Percentiles rank a stretch among this genome's conserved stretches.
Evolutionary conservation across 257 asterid genomes (phyloP).

Genomic region (Capsicum baccatum): DNA sequence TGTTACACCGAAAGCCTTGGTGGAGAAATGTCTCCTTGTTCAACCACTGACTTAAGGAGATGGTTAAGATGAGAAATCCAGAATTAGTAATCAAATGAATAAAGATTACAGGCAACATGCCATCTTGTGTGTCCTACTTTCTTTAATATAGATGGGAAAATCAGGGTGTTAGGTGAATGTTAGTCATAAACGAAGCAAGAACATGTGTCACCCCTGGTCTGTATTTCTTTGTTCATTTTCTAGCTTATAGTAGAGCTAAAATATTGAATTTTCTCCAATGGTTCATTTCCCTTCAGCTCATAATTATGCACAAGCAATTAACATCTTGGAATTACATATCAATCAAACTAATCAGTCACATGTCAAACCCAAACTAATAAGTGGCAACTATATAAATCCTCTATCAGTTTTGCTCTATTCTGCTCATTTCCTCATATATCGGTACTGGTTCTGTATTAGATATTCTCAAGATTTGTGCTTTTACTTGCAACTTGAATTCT

Average conservation of each 20-base stretch:
- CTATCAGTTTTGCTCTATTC: background rate
- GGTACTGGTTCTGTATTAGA: background rate
- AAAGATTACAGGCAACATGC: background rate
- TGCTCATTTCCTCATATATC: background rate
- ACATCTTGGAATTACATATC: background rate
- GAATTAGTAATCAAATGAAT: slow-evolving; percentile 15
- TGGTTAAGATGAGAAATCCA: slow-evolving; percentile 65
- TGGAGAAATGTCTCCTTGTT: slow-evolving; percentile 90
- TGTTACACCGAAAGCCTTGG: slow-evolving; percentile 74
- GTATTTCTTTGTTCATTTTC: slow-evolving; percentile 25
- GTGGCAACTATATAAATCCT: background rate
- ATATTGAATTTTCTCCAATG: slow-evolving; percentile 28
- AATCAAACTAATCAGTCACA: background rate
- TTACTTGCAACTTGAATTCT: background rate
- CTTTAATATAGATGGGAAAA: background rate
- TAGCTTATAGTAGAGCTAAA: slow-evolving; percentile 38
- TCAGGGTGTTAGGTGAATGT: slow-evolving; percentile 11
- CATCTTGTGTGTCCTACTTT: slow-evolving; percentile 28
- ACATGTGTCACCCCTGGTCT: background rate
- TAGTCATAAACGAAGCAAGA: slow-evolving; percentile 3
- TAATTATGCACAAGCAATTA: background rate
- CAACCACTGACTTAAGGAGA: slow-evolving; percentile 79
- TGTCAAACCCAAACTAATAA: background rate
- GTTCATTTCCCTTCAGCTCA: slow-evolving; percentile 17
- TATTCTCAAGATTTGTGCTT: background rate